Conservation (phyloP, 208 protist genomes). For the Leishmania amazonensis region DNA sequence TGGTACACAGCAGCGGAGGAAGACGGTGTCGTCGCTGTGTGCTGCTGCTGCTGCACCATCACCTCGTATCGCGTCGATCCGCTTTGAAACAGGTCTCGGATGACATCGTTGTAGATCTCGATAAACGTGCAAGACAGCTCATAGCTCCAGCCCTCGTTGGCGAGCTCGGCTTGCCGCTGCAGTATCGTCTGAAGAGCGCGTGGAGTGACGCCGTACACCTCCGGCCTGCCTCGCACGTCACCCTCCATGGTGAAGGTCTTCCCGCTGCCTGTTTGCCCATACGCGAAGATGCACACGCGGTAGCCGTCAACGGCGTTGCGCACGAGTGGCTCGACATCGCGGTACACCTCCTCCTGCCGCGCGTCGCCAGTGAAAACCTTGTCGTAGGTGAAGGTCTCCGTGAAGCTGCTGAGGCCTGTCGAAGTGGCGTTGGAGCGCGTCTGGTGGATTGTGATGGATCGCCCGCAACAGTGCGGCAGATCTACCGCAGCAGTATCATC, state of each 20-base stretch:
- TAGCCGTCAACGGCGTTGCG: slow-evolving; percentile 92
- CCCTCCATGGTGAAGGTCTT: slow-evolving; percentile 95
- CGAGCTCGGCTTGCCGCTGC: slow-evolving; percentile 53
- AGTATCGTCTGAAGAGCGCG: slow-evolving; percentile 83
- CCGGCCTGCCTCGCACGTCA: slow-evolving; percentile 26
- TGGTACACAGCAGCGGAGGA: slow-evolving; percentile 50
- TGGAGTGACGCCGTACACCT: slow-evolving; percentile 79
- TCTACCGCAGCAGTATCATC: neutral
- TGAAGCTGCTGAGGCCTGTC: slow-evolving; percentile 43
- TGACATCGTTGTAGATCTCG: slow-evolving; percentile 94
- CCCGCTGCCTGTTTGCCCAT: slow-evolving; percentile 92
- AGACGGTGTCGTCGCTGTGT: neutral
- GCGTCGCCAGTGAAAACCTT: slow-evolving; percentile 46
- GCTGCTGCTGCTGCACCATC: slow-evolving; percentile 13
- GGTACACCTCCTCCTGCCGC: slow-evolving; percentile 78
- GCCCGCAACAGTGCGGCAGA: slow-evolving; percentile 4
- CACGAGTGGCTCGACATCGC: slow-evolving; percentile 89
- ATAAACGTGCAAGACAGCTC: slow-evolving; percentile 78
- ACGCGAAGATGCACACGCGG: slow-evolving; percentile 91
- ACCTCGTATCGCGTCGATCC: slow-evolving; percentile 61
- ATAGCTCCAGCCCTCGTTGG: slow-evolving; percentile 81
- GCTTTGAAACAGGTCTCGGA: slow-evolving; percentile 84
- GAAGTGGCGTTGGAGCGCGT: slow-evolving; percentile 71
- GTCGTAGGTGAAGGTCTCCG: slow-evolving; percentile 54
- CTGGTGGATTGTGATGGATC: slow-evolving; percentile 48